phyloP scores from a whole-genome alignment of 2,329 filamentous ascomycete species.

The Alternaria brassicicola region DNA sequence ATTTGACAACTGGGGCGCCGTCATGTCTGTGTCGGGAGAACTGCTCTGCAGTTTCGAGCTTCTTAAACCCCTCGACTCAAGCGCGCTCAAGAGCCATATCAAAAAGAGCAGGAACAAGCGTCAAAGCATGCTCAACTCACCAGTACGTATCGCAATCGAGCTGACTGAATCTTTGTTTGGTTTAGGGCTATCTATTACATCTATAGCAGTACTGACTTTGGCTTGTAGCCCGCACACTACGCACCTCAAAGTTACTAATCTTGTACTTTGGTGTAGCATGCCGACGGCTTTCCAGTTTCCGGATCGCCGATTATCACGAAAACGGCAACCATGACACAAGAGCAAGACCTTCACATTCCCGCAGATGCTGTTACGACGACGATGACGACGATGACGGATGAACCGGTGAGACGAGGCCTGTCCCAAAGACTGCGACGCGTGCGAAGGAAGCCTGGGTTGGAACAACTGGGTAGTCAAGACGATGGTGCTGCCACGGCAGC shows the following conservation, averaged over 20 bases:
- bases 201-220: slow-evolving; percentile 40
- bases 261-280: slow-evolving; percentile 29
- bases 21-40: slow-evolving; percentile 96
- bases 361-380: slow-evolving; percentile 12
- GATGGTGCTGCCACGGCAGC: slow-evolving; percentile 9
- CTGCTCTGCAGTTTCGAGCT: slow-evolving; percentile 96
- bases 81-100: slow-evolving; percentile 95
- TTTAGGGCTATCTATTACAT: slow-evolving; percentile 35
- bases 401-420: slow-evolving; percentile 20
- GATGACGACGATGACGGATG: slow-evolving; percentile 4
- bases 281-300: slow-evolving; percentile 19
- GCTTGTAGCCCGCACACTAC: slow-evolving; percentile 55
- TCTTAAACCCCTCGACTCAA: slow-evolving; percentile 93
- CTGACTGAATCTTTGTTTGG: slow-evolving; percentile 16
- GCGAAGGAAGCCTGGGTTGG: slow-evolving; percentile 22
- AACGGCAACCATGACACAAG: slow-evolving; percentile 5
- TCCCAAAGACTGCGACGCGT: slow-evolving; percentile 23
- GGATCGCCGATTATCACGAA: slow-evolving; percentile 22
- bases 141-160: slow-evolving; percentile 67
- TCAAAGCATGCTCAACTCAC: slow-evolving; percentile 94
- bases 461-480: slow-evolving; percentile 18
- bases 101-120: slow-evolving; percentile 97
- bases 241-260: slow-evolving; percentile 59
- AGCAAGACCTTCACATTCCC: slow-evolving; percentile 15
- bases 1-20: slow-evolving; percentile 98